phyloP scores from a whole-genome alignment of 2,329 filamentous ascomycete species.

The Penicillium frequentans region DNA sequence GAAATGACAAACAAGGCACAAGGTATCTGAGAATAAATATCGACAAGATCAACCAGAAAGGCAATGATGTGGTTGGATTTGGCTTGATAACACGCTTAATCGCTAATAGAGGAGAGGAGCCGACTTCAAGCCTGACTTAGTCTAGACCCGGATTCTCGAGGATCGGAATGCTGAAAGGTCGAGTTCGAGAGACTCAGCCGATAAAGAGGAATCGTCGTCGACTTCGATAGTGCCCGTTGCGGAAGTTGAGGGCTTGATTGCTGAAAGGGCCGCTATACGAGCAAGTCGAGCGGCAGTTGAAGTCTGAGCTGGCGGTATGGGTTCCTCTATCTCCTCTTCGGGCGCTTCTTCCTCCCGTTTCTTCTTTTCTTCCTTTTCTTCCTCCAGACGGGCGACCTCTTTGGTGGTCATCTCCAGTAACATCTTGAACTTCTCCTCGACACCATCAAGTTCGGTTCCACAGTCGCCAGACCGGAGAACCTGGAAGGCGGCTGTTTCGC shows the following conservation, averaged over 20 bases:
- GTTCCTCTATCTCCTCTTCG: slow-evolving; percentile 5
- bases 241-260: slow-evolving; percentile 18
- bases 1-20: slow-evolving; percentile 1
- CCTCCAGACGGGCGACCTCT: slow-evolving; percentile 58
- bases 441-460: slow-evolving; percentile 69
- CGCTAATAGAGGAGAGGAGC: slow-evolving; percentile 10
- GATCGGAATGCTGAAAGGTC: slow-evolving; percentile 37
- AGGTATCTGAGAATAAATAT: slow-evolving; percentile 9
- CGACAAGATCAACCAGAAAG: slow-evolving; percentile 9
- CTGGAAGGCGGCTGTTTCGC: slow-evolving; percentile 84
- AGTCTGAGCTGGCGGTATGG: slow-evolving; percentile 5
- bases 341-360: slow-evolving; percentile 19
- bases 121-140: neutral
- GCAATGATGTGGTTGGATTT: slow-evolving; percentile 15
- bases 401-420: slow-evolving; percentile 62
- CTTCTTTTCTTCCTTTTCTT: slow-evolving; percentile 57
- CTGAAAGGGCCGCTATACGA: slow-evolving; percentile 13
- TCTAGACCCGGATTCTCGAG: slow-evolving; percentile 24
- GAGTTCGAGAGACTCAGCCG: slow-evolving; percentile 38
- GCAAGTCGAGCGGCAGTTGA: slow-evolving; percentile 20
- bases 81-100: slow-evolving; percentile 24
- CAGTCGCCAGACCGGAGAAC: slow-evolving; percentile 88
- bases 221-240: slow-evolving; percentile 33
- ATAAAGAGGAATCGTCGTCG: slow-evolving; percentile 35
- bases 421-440: slow-evolving; percentile 64